Conservation (phyloP, 1,284 basidiomycete genomes). For the Fomitopsis palustris region DNA sequence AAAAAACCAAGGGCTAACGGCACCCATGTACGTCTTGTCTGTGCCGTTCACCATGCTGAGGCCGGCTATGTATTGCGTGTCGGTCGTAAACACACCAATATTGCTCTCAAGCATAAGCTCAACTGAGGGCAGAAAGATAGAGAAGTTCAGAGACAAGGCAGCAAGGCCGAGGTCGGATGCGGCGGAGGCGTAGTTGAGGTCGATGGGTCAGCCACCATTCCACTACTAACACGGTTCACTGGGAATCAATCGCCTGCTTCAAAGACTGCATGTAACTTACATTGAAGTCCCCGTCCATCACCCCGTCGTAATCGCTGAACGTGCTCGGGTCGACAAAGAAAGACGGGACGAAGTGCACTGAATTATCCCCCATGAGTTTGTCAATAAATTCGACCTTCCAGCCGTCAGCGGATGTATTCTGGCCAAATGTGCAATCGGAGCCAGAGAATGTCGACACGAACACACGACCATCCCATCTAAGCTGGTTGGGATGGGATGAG, state of each 20-base stretch:
- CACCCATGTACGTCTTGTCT: constrained; percentile 29
- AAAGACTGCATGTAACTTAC: constrained; percentile 36
- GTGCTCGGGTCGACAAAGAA: constrained; percentile 58
- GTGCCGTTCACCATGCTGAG: constrained; percentile 6
- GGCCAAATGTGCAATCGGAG: constrained; percentile 46
- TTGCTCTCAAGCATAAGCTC: constrained; percentile 31
- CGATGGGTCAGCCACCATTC: constrained; percentile 20
- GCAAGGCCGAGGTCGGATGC: not conserved
- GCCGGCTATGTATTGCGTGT: constrained; percentile 25
- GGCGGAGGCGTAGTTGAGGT: not conserved
- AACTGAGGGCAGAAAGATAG: not conserved
- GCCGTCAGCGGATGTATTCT: constrained; percentile 42
- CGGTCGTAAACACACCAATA: constrained; percentile 27
- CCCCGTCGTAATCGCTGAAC: constrained; percentile 43
- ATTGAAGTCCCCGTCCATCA: constrained; percentile 49
- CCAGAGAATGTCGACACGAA: constrained; percentile 53
- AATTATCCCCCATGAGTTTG: constrained; percentile 40
- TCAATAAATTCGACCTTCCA: constrained; percentile 57
- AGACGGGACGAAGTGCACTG: constrained; percentile 62
- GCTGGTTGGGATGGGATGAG: constrained; percentile 39
- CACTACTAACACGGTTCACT: constrained; percentile 31
- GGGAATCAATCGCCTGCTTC: constrained; percentile 29
- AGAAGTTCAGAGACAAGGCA: not conserved
- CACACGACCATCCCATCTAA: constrained; percentile 36
- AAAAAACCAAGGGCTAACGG: constrained; percentile 55